Evolutionary conservation across 1,139 yeast genomes (phyloP).

Genomic region (Pichia sp.): DNA sequence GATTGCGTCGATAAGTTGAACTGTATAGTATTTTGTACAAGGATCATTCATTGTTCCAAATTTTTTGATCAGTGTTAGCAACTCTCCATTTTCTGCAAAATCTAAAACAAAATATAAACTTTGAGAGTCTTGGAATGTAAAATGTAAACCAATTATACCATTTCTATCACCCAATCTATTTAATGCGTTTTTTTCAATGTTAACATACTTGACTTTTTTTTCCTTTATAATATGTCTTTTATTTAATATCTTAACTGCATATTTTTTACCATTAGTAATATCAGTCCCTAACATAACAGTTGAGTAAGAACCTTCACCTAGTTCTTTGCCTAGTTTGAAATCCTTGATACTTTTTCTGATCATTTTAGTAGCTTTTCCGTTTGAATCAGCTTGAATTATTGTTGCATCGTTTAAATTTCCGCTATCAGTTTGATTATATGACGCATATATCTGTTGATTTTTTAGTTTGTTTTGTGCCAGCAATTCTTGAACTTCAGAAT

Average conservation of each 20-base stretch:
- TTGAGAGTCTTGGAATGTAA: conserved; percentile 72
- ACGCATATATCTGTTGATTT: conserved; percentile 5
- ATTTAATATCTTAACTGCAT: conserved; percentile 68
- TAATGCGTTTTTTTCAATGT: conserved; percentile 68
- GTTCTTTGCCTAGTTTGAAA: conserved; percentile 61
- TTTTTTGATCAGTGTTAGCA: conserved; percentile 53
- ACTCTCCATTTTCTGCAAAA: conserved; percentile 76
- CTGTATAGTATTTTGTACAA: conserved; percentile 44
- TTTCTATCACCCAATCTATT: conserved; percentile 63
- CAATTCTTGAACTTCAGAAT: conserved; percentile 12
- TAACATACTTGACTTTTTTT: conserved; percentile 72
- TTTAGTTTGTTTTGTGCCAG: conserved; percentile 6
- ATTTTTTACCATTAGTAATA: conserved; percentile 46
- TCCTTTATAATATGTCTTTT: conserved; percentile 72
- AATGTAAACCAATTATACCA: conserved; percentile 65
- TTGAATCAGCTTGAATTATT: conserved; percentile 4
- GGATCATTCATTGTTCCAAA: conserved; percentile 51
- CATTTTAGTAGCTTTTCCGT: conserved; percentile 29
- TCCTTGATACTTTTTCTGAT: conserved; percentile 55
- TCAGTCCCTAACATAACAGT: conserved; percentile 69
- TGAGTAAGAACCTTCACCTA: conserved; percentile 81
- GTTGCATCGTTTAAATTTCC: conserved; percentile 8
- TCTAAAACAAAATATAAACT: conserved; percentile 69
- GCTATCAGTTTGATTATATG: neutral
- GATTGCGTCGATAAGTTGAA: conserved; percentile 84